A percentile compares a stretch with the other conserved stretches of the same genome.
Evolutionary conservation across 208 protist genomes (phyloP).

Genomic region (Borovskyia barvae): DNA sequence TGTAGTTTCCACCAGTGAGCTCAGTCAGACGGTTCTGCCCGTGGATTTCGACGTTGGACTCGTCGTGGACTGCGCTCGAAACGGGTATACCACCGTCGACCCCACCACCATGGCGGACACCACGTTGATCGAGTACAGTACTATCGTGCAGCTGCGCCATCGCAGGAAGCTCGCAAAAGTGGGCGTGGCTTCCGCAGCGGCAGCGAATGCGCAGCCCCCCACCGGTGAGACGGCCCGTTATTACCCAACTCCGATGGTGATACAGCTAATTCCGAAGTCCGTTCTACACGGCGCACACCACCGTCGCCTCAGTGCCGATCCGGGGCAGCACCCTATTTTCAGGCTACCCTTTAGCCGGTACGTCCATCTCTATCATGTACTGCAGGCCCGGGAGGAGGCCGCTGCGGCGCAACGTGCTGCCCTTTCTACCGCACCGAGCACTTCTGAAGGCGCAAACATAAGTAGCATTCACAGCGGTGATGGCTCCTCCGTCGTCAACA

Average conservation of each 20-base stretch:
- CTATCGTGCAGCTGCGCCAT: constrained; percentile 50
- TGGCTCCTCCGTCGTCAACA: not conserved
- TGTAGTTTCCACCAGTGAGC: constrained; percentile 52
- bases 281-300: constrained; percentile 73
- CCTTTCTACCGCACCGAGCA: not conserved
- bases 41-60: constrained; percentile 57
- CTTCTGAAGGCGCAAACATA: not conserved
- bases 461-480: not conserved
- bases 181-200: not conserved
- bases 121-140: constrained; percentile 54
- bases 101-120: constrained; percentile 35
- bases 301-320: constrained; percentile 64
- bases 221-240: too few relatives aligned
- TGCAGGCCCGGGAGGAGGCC: constrained; percentile 70
- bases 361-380: constrained; percentile 65
- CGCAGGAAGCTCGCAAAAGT: constrained; percentile 53
- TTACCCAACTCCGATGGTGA: constrained; percentile 59
- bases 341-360: constrained; percentile 64
- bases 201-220: not conserved
- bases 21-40: constrained; percentile 72
- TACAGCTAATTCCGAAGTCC: constrained; percentile 84
- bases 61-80: constrained; percentile 78
- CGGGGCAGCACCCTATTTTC: constrained; percentile 66
- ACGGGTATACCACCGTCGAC: constrained; percentile 47
- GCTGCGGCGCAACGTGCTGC: constrained; percentile 12